Evolutionary conservation across 768 basidiomycete genomes (phyloP).

Genomic region (Mycena venus): DNA sequence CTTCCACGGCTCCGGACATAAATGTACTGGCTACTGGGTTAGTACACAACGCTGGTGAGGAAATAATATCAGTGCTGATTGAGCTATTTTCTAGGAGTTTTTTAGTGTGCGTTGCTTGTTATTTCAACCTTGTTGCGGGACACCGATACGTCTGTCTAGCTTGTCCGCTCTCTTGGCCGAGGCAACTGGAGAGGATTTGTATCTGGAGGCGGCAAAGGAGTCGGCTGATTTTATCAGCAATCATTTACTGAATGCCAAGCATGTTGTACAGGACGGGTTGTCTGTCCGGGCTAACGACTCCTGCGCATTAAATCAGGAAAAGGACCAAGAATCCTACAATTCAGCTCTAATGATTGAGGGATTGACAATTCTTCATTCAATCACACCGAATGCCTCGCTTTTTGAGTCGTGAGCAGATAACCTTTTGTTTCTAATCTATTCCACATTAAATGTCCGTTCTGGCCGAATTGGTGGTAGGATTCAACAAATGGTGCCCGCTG

Average conservation of each 20-base stretch:
- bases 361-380: slow-evolving; percentile 23
- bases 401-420: slow-evolving; percentile 7
- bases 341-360: slow-evolving; percentile 26
- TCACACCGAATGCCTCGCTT: slow-evolving; percentile 16
- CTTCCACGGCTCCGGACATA: background rate
- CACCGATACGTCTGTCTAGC: background rate
- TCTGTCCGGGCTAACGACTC: background rate
- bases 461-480: background rate
- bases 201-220: slow-evolving; percentile 19
- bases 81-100: background rate
- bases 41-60: background rate
- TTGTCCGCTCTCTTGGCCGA: slow-evolving; percentile 20
- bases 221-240: background rate
- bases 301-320: background rate
- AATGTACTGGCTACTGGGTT: background rate
- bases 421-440: too few relatives aligned
- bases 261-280: background rate
- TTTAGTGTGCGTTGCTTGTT: background rate
- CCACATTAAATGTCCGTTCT: background rate
- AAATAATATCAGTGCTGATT: background rate
- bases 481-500: background rate
- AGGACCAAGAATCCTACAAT: background rate
- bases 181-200: background rate
- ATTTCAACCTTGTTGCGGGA: background rate
- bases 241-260: background rate